Base-by-base conservation (phyloP, 129 eudicot genomes). In the Artemisia annua region DNA sequence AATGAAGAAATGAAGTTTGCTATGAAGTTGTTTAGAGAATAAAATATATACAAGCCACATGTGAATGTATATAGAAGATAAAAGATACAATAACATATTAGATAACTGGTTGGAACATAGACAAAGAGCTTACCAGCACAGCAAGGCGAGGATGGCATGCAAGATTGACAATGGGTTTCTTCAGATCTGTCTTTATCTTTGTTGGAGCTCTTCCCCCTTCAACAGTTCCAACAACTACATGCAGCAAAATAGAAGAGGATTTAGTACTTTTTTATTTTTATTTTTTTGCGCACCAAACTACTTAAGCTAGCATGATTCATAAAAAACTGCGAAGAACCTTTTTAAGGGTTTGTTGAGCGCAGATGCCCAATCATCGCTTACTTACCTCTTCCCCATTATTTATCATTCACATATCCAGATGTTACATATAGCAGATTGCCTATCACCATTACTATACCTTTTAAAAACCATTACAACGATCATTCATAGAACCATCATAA, bases 111-210 rank as follows among this genome's bases (percentile, higher is more conserved):
- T 26, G 3, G 56, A 54, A 61, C 52, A 78, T 66, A 68, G 22
- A 55, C 2, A 56, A 72, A 63, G 9, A 44, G 48, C 53, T 84
- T 85, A 94, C 99, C 91, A 94, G 73, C 63, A 86, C 93, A 49
- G 99, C 88, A 63, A 88, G 96, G 56, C 99, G 96, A 50, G 99
- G 97, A 80, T 94, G 99, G 78, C 99, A 94, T 83, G 97, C 96
- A 80, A 94, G 91, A 86, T 94, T 94, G 58, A 94, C 96, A 13
- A 94, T 86, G 64, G 99, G 99, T 83, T 94, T 94, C 93, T 94
- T 94, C 81, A 94, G 82, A 79, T 94, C 99, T 63, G 99, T 88
- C 86, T 94, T 94, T 81, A 94, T 94, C 82, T 94, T 94, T 67
- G 97, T 94, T 19, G 99, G 99, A 12, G 96, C 93, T 80, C 91